phyloP scores from a whole-genome alignment of 164 flowering plant genomes.

The Pachysandra terminalis region DNA sequence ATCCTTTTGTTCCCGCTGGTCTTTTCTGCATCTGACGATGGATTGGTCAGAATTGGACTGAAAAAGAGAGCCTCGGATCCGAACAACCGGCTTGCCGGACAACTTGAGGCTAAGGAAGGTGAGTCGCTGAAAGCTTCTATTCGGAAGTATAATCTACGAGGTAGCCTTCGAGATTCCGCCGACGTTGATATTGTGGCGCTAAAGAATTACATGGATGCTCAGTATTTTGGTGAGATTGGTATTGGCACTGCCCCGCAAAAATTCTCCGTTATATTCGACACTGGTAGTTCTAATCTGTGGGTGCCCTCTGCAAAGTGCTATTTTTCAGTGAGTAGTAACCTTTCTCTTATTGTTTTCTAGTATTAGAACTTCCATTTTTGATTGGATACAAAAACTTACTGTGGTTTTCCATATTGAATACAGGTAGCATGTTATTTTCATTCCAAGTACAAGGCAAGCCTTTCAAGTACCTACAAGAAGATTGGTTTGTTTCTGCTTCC shows the following conservation, averaged over 20 bases:
- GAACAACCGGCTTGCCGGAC: constrained; percentile 25
- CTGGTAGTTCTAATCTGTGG: constrained; percentile 90
- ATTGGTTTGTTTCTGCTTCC: constrained; percentile 53
- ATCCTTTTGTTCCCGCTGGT: constrained; percentile 35
- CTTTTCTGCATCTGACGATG: constrained; percentile 30
- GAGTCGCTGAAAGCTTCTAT: constrained; percentile 12
- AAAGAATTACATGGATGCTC: constrained; percentile 83
- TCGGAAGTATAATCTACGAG: constrained; percentile 33
- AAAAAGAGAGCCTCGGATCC: constrained; percentile 38
- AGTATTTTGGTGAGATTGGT: constrained; percentile 83
- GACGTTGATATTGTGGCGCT: constrained; percentile 57
- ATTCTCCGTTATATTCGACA: constrained; percentile 83
- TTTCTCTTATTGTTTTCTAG: background rate
- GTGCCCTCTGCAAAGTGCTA: constrained; percentile 71
- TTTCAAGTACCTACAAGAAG: constrained; percentile 67
- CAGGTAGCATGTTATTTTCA: constrained; percentile 89
- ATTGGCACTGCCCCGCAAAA: constrained; percentile 81
- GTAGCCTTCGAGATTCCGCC: constrained; percentile 34
- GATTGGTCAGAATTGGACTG: constrained; percentile 39
- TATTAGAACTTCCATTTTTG: background rate
- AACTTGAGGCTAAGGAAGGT: constrained; percentile 19
- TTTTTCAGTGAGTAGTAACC: constrained; percentile 57
- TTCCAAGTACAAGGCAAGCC: constrained; percentile 65
- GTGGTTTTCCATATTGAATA: constrained; percentile 11
- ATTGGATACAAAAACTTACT: constrained; percentile 2